Evolutionary conservation across 83 land plant species (phyloP).

Genomic region (Diphasiastrum complanatum): DNA sequence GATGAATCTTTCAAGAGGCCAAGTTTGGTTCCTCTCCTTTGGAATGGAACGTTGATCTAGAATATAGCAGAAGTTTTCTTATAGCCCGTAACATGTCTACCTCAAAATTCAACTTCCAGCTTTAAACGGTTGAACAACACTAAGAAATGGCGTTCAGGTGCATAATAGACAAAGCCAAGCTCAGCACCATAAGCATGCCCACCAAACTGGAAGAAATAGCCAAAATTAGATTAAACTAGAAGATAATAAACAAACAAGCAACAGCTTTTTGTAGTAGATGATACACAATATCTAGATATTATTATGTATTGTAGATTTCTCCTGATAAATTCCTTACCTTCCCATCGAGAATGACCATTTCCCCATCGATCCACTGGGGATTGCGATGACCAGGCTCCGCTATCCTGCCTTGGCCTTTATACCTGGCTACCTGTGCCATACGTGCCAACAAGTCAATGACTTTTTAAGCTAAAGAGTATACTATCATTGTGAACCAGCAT

Average conservation of each 20-base stretch:
- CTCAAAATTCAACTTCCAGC: no score
- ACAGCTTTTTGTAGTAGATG: neutral
- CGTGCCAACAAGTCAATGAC: neutral
- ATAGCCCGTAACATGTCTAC: no score
- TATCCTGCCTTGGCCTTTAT: conserved; percentile 1
- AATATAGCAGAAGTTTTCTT: no score
- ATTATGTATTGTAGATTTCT: neutral
- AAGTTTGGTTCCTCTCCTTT: no score
- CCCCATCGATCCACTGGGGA: conserved; percentile 14
- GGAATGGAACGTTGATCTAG: no score
- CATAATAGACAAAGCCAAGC: conserved; percentile 11
- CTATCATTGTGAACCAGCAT: neutral
- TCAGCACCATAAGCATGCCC: conserved; percentile 1
- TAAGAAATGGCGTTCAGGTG: neutral
- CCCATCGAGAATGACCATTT: conserved; percentile 6
- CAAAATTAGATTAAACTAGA: neutral
- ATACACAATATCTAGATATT: neutral
- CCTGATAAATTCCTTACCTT: conserved; percentile 6
- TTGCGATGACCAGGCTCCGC: conserved; percentile 10
- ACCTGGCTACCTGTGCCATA: conserved; percentile 11
- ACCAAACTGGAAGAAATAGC: neutral
- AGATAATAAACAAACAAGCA: neutral
- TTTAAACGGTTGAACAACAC: conserved; percentile 1
- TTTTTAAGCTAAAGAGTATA: neutral
- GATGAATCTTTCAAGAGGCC: no score